Percentiles rank a stretch among this genome's conserved stretches.
These are phyloP conservation scores for Trifolium subterraneum DNA, from an alignment of 306 rosid genomes.

Conservation along the genomic window DNA sequence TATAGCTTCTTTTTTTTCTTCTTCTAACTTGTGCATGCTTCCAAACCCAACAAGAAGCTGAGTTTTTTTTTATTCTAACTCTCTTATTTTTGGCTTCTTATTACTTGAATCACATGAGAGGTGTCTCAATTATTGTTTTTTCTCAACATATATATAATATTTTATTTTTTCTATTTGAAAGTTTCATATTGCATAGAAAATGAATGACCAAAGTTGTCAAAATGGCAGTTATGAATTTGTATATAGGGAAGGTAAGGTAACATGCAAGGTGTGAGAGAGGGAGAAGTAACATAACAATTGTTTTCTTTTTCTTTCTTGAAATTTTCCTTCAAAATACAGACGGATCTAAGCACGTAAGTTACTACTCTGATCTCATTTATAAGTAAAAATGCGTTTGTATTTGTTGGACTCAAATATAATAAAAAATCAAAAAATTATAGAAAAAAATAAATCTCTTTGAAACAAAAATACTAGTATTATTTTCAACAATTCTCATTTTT, in stretches of 20 bases:
- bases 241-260: constrained; percentile 13
- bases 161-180: background rate
- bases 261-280: background rate
- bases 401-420: no score
- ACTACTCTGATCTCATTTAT: no score
- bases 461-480: no score
- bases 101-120: background rate
- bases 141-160: background rate
- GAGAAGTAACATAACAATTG: background rate
- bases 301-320: background rate
- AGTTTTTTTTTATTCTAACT: background rate
- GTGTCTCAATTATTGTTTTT: background rate
- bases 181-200: background rate
- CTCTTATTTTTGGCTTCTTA: background rate
- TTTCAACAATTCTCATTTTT: no score
- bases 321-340: background rate
- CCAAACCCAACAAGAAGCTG: background rate
- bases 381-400: no score
- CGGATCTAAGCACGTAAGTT: no score
- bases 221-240: background rate
- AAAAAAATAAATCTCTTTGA: no score
- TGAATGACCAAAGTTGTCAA: background rate
- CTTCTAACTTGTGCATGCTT: background rate
- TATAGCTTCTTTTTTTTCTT: background rate
- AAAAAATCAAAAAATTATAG: no score